Percentiles rank a stretch among this genome's conserved stretches.
Evolutionary conservation across 768 basidiomycete species (phyloP).

Genomic region (Mycena alexandri): DNA sequence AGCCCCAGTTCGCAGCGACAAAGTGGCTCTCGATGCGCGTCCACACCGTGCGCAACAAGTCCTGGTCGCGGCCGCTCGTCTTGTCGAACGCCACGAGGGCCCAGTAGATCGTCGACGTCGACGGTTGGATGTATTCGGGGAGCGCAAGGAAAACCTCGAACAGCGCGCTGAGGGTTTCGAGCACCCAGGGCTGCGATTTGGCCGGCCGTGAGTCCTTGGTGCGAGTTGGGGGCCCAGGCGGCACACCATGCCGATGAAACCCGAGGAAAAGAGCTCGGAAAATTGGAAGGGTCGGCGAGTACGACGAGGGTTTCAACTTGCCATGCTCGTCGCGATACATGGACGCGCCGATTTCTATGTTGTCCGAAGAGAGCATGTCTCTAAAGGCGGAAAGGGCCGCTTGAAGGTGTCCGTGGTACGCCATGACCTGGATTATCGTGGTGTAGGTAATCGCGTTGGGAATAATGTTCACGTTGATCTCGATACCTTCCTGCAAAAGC

Average conservation of each 20-base stretch:
- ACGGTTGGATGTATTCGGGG: conserved; percentile 58
- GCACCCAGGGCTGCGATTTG: conserved; percentile 61
- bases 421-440: conserved; percentile 74
- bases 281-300: conserved; percentile 61
- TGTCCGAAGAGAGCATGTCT: conserved; percentile 72
- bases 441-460: conserved; percentile 80
- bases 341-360: conserved; percentile 52
- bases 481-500: conserved; percentile 62
- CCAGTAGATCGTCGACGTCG: conserved; percentile 69
- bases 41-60: conserved; percentile 69
- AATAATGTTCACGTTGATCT: conserved; percentile 54
- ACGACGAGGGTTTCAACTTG: conserved; percentile 44
- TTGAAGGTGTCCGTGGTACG: conserved; percentile 77
- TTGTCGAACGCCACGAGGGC: conserved; percentile 74
- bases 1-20: conserved; percentile 54
- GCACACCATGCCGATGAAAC: conserved; percentile 71
- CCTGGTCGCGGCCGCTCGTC: conserved; percentile 65
- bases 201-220: conserved; percentile 13
- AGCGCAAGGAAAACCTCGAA: conserved; percentile 75
- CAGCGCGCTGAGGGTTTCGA: conserved; percentile 66
- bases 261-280: conserved; percentile 85
- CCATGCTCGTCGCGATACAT: conserved; percentile 45
- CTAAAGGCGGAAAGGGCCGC: conserved; percentile 68
- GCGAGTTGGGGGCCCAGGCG: conserved; percentile 28
- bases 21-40: conserved; percentile 68